Evolutionary conservation across 306 rosid genomes (phyloP).

Genomic region (Senna siamea): DNA sequence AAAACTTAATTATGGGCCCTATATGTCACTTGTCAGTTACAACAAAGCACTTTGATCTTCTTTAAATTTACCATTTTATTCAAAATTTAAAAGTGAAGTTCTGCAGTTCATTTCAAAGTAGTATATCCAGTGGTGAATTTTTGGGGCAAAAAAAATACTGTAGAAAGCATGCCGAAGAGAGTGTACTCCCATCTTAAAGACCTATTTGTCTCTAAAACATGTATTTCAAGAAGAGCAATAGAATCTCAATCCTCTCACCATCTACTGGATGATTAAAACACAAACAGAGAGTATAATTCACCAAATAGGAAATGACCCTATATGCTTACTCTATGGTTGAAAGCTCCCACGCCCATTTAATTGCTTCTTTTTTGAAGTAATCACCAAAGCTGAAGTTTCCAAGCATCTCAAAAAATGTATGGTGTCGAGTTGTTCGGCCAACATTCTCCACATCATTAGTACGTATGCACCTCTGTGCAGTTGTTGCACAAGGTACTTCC

Average conservation of each 20-base stretch:
- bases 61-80: not conserved
- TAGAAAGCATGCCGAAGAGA: not conserved
- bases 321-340: slow-evolving; percentile 74
- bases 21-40: not conserved
- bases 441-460: slow-evolving; percentile 91
- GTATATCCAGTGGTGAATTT: not conserved
- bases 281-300: not conserved
- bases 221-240: slow-evolving; percentile 11
- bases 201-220: not conserved
- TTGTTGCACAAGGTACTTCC: slow-evolving; percentile 76
- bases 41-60: not conserved
- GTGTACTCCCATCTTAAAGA: not conserved
- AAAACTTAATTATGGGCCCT: not conserved
- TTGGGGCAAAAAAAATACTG: not conserved
- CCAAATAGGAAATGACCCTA: not conserved
- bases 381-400: slow-evolving; percentile 98
- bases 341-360: slow-evolving; percentile 96
- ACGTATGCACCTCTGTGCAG: slow-evolving; percentile 89
- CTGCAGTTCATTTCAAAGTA: not conserved
- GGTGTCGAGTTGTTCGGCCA: slow-evolving; percentile 86
- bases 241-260: not conserved
- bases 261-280: not conserved
- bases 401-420: slow-evolving; percentile 95
- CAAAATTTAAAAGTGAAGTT: not conserved
- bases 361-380: slow-evolving; percentile 94